A percentile compares a stretch with the other conserved stretches of the same genome.
Evolutionary conservation across 75 land plant genomes (phyloP).

Genomic region (Picea glauca): DNA sequence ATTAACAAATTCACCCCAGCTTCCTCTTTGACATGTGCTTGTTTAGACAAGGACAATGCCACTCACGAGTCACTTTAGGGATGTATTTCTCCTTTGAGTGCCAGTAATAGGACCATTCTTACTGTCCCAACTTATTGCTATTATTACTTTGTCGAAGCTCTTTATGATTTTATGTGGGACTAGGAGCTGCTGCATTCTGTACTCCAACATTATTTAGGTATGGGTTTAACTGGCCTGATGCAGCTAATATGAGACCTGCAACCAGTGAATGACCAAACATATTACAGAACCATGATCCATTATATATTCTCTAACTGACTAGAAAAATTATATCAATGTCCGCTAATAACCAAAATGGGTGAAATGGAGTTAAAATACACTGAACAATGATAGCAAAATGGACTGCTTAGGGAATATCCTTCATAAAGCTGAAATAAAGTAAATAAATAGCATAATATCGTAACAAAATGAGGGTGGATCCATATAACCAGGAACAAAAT

Average conservation of each 20-base stretch:
- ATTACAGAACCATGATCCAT: constrained; percentile 1
- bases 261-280: not conserved
- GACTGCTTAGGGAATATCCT: not conserved
- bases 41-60: constrained; percentile 2
- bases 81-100: too few species aligned
- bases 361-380: too few species aligned
- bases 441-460: too few species aligned
- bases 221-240: constrained; percentile 2
- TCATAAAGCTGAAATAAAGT: too few species aligned
- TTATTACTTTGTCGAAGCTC: not conserved
- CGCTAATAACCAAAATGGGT: too few species aligned
- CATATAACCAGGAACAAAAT: not conserved
- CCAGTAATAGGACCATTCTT: too few species aligned
- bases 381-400: not conserved
- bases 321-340: too few species aligned
- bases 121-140: not conserved
- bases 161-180: not conserved
- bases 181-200: not conserved
- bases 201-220: not conserved
- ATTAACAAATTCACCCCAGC: not conserved
- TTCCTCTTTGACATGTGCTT: not conserved
- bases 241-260: constrained; percentile 12
- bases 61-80: not conserved
- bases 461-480: too few species aligned
- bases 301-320: not conserved